Percentiles rank a stretch among this genome's conserved stretches.
These are phyloP conservation scores for Phyllosticta paracitricarpa DNA, from an alignment of 2,329 filamentous ascomycete species.

Conservation along the genomic window DNA sequence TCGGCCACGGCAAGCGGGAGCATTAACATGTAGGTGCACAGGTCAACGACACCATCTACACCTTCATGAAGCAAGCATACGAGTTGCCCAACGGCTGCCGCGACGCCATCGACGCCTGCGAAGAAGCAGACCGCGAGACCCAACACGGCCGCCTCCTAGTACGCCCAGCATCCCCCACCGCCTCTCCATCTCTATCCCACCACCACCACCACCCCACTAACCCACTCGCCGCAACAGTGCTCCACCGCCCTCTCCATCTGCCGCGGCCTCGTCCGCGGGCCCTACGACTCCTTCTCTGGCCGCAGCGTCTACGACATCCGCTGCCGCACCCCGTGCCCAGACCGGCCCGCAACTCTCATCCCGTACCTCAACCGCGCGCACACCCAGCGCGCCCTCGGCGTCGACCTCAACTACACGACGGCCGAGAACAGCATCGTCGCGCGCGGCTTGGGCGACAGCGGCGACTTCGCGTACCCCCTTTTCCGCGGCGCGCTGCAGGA, in stretches of 20 bases:
- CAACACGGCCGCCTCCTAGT: background rate
- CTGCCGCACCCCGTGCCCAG: slow-evolving; percentile 11
- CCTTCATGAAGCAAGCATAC: slow-evolving; percentile 35
- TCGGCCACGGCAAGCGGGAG: background rate
- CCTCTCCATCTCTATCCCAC: background rate
- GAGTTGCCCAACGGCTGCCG: slow-evolving; percentile 40
- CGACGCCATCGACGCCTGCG: slow-evolving; percentile 37
- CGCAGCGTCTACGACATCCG: slow-evolving; percentile 47
- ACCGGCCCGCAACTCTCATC: slow-evolving; percentile 34
- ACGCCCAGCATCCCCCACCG: background rate
- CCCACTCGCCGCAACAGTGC: background rate
- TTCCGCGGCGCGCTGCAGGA: slow-evolving; percentile 38
- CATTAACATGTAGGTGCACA: background rate
- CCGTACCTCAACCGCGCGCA: slow-evolving; percentile 37
- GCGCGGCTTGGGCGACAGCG: slow-evolving; percentile 35
- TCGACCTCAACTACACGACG: slow-evolving; percentile 41
- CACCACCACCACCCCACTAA: slow-evolving; percentile 24
- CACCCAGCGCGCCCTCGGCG: slow-evolving; percentile 28
- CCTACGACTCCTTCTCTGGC: slow-evolving; percentile 21
- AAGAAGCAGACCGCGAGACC: slow-evolving; percentile 18
- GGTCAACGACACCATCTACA: slow-evolving; percentile 38
- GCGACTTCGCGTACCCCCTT: slow-evolving; percentile 37
- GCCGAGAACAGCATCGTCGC: slow-evolving; percentile 33
- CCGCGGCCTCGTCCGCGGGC: slow-evolving; percentile 17
- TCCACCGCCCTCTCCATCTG: slow-evolving; percentile 30